Evolutionary conservation across 148 eudicot genomes (phyloP).

Genomic region (Suaeda aralocaspica): DNA sequence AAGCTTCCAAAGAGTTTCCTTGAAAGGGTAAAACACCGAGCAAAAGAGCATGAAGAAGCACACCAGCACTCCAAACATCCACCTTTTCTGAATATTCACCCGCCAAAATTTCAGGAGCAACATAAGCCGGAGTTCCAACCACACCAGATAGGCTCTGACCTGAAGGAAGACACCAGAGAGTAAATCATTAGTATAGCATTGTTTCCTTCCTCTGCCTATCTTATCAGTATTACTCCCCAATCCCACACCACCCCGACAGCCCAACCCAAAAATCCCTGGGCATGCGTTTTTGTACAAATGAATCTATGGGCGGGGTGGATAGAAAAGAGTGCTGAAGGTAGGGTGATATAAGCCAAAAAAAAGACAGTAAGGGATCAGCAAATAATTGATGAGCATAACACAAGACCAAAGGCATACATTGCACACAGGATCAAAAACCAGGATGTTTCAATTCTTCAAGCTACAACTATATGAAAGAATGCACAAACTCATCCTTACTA

Average conservation of each 20-base stretch:
- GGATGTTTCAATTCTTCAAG: background rate
- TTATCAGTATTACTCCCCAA: background rate
- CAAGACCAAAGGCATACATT: background rate
- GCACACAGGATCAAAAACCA: background rate
- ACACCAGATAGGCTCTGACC: conserved; percentile 50
- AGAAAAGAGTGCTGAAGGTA: conserved; percentile 1
- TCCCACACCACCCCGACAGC: no score
- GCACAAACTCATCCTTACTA: background rate
- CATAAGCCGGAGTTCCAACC: conserved; percentile 59
- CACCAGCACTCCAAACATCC: conserved; percentile 61
- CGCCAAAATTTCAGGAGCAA: conserved; percentile 50
- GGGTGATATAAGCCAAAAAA: no score
- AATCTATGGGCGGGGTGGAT: background rate
- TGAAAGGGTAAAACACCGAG: conserved; percentile 47
- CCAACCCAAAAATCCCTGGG: no score
- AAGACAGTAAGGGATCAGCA: background rate
- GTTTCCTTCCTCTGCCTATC: background rate
- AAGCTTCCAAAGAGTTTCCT: conserved; percentile 40
- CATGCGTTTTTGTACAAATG: background rate
- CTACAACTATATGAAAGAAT: background rate
- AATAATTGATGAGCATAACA: background rate
- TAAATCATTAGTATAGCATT: background rate
- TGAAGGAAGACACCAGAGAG: conserved; percentile 18
- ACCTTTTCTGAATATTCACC: conserved; percentile 54
- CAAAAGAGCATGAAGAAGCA: conserved; percentile 45